Conservation (phyloP, 257 asterid genomes). For the Plantago elongata region DNA sequence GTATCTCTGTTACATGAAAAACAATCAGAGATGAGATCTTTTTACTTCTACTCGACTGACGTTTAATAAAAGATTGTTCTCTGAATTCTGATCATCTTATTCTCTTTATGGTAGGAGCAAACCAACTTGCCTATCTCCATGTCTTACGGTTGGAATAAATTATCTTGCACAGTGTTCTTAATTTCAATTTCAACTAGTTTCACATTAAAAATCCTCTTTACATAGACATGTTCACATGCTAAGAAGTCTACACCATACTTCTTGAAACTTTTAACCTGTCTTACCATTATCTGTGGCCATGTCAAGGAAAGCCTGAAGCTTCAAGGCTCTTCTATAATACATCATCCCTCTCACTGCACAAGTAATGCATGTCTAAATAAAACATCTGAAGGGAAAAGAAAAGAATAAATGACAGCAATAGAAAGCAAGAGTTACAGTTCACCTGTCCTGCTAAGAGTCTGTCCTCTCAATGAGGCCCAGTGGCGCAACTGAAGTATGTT, state of each 20-base stretch:
- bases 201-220: background rate
- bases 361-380: background rate
- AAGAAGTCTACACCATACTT: too few relatives aligned
- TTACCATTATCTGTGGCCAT: constrained; percentile 93
- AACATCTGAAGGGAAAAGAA: constrained; percentile 2
- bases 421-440: background rate
- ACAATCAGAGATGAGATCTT: background rate
- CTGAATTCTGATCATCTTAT: too few relatives aligned
- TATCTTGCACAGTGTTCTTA: background rate
- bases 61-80: too few relatives aligned
- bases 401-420: background rate
- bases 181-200: background rate
- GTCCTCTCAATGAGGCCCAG: constrained; percentile 92
- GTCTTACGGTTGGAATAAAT: too few relatives aligned
- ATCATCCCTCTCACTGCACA: constrained; percentile 87
- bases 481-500: constrained; percentile 65
- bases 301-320: constrained; percentile 91
- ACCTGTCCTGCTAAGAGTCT: constrained; percentile 64
- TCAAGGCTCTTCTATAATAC: constrained; percentile 90
- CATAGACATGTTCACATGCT: background rate
- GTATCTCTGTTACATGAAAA: constrained; percentile 47
- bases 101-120: too few relatives aligned
- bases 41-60: too few relatives aligned
- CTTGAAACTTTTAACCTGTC: background rate
- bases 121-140: too few relatives aligned